Evolutionary conservation across 176 grass and related monocot species (phyloP), one percentile per base, ranked within the genome.

Genomic region (Typha latifolia): DNA sequence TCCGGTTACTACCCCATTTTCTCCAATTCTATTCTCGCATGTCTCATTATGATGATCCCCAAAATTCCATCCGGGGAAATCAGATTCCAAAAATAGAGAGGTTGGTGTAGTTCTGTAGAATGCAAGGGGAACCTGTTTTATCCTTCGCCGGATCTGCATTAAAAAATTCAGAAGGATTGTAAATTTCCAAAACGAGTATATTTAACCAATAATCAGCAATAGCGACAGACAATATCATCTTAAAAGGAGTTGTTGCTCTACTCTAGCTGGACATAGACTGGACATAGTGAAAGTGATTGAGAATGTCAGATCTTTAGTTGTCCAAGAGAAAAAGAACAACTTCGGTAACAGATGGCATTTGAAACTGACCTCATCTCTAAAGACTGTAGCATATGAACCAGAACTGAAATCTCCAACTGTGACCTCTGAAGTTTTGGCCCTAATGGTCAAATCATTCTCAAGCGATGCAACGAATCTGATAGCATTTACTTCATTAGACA

Each of bases 61-160:
- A 11, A 87, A 90, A 61, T 72, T 85, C 94, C 89, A 97, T 74
- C 89, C 89, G 55, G 94, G 85, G 75, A 97, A 97, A 76, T 90
- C 94, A 16, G 94, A 78, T 37, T 75, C 78, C 49, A 72, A 77
- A 61, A 90, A 93, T 63, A 97, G 72, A 4, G 83, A 82, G 49
- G 57, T 78, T 55, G 94, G 89, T 15, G 86, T 87, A 71, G 66
- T 75, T 80, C 73, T 89, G 76, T 90, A 97, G 81, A 92, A 97
- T 69, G 93, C 94, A 76, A 97, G 81, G 21, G 93, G 88, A 49
- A 92, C 86, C 74, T 93, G 94, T 79, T 92, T 97, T 92, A 97
- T 87, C 67, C 93, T 74, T 32, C 85, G 74, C 29, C 89, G 69
- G 23, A 81, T 80, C 89, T 97, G 78, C 86, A 93, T 84, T 72